Percentiles rank a stretch among this genome's conserved stretches.
Evolutionary conservation across 1,284 basidiomycete genomes (phyloP).

Genomic region (Agroathelia rolfsii): DNA sequence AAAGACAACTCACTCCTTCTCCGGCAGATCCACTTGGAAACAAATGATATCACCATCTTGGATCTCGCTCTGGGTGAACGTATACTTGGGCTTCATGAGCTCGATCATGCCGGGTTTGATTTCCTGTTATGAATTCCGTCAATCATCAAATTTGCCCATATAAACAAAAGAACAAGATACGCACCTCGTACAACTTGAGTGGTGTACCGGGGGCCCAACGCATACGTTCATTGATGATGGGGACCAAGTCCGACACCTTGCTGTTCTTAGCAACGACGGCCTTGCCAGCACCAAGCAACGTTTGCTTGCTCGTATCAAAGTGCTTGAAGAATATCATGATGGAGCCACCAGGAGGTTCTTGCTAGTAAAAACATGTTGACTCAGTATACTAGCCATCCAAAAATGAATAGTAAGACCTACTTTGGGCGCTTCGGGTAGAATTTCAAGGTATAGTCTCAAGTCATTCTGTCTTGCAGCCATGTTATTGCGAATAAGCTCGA

Average conservation of each 20-base stretch:
- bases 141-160: not conserved
- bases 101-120: conserved; percentile 99
- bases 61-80: conserved; percentile 96
- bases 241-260: conserved; percentile 83
- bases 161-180: conserved; percentile 7
- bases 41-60: conserved; percentile 99
- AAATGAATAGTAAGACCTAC: conserved; percentile 24
- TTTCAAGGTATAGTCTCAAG: conserved; percentile 89
- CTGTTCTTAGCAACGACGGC: conserved; percentile 80
- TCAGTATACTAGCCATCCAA: conserved; percentile 6
- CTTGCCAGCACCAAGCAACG: conserved; percentile 82
- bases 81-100: conserved; percentile 91
- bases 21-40: conserved; percentile 94
- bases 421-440: conserved; percentile 75
- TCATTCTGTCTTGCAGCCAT: conserved; percentile 97
- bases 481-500: conserved; percentile 94
- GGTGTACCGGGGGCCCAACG: conserved; percentile 93
- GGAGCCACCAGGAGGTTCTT: conserved; percentile 66
- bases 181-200: conserved; percentile 88
- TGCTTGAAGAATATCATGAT: conserved; percentile 99
- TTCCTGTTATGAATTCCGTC: conserved; percentile 55
- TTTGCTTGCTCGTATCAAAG: conserved; percentile 93
- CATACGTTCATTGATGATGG: conserved; percentile 92
- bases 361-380: conserved; percentile 28
- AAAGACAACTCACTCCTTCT: conserved; percentile 76